Conservation (phyloP, 2,329 filamentous ascomycete genomes). For the Chaetomium sp. region DNA sequence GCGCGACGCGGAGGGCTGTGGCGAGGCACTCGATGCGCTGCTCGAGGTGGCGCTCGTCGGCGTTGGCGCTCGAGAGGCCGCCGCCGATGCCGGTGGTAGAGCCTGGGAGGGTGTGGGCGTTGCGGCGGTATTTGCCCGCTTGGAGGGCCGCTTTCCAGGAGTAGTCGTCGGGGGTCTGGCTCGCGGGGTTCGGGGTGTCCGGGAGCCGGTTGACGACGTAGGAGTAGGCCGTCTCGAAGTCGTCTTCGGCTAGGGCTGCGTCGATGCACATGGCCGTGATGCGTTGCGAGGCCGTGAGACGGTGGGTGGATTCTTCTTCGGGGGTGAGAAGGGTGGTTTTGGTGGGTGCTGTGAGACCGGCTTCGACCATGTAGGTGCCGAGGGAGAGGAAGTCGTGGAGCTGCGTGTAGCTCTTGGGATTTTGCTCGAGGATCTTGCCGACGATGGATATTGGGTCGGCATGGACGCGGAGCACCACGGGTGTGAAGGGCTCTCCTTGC, state of each 20-base stretch:
- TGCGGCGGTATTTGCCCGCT: constrained; percentile 66
- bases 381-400: constrained; percentile 67
- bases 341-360: constrained; percentile 40
- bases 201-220: constrained; percentile 67
- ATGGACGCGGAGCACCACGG: constrained; percentile 70
- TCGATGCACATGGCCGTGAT: constrained; percentile 77
- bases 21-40: constrained; percentile 76
- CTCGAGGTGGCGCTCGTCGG: constrained; percentile 64
- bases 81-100: constrained; percentile 31
- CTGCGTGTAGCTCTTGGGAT: constrained; percentile 65
- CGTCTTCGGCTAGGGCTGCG: constrained; percentile 67
- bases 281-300: constrained; percentile 49
- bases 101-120: constrained; percentile 45
- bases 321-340: constrained; percentile 13
- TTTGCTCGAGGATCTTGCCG: constrained; percentile 68
- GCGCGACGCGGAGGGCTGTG: constrained; percentile 67
- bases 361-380: constrained; percentile 58
- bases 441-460: constrained; percentile 68
- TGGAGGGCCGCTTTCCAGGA: constrained; percentile 74
- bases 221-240: constrained; percentile 81
- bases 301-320: constrained; percentile 27
- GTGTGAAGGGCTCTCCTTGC: constrained; percentile 72
- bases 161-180: constrained; percentile 48
- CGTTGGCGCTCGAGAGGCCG: constrained; percentile 40
- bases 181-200: constrained; percentile 19